Percentiles rank a stretch among this genome's conserved stretches.
phyloP scores from a whole-genome alignment of 2,329 filamentous ascomycete genomes.

The Davidsoniella neocaledoniae region DNA sequence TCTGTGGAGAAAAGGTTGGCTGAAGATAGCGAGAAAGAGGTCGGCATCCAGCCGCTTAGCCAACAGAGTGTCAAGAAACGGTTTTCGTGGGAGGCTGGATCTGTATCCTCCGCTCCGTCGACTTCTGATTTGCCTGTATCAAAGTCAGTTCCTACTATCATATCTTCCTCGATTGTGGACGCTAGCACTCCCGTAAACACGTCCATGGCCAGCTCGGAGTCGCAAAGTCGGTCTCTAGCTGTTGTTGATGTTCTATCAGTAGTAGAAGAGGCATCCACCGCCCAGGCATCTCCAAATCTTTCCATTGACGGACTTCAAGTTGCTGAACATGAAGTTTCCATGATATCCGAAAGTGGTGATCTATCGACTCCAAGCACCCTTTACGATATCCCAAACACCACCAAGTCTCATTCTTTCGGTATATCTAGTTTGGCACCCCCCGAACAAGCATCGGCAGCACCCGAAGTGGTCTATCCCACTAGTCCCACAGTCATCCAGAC shows the following conservation, averaged over 20 bases:
- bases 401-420: no score
- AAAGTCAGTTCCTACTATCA: not conserved
- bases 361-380: no score
- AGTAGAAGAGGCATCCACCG: not conserved
- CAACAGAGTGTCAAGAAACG: not conserved
- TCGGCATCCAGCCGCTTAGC: not conserved
- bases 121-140: not conserved
- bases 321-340: no score
- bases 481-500: not conserved
- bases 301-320: no score
- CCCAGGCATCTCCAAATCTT: not conserved
- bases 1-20: not conserved
- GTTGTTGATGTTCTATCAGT: not conserved
- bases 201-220: not conserved
- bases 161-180: not conserved
- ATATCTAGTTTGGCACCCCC: not conserved
- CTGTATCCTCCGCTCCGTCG: not conserved
- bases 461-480: no score
- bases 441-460: not conserved
- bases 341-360: not conserved
- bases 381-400: no score
- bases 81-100: slow-evolving; percentile 9
- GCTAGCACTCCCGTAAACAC: not conserved
- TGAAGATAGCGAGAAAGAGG: not conserved
- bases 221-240: no score